These are phyloP conservation scores for Arthrinium phaeospermum DNA, from an alignment of 2,329 filamentous ascomycete species.

Conservation along the genomic window DNA sequence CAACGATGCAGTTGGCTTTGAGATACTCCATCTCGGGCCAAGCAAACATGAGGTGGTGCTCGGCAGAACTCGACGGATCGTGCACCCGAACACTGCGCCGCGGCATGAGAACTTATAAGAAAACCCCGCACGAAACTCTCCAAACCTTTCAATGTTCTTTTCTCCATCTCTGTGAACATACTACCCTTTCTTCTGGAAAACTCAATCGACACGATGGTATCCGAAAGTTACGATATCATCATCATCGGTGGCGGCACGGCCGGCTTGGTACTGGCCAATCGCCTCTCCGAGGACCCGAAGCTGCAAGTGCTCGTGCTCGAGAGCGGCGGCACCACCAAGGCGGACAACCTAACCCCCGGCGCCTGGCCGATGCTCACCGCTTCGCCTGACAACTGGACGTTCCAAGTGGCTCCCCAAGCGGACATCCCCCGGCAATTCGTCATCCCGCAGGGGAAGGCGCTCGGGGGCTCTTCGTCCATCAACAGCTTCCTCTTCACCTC, in stretches of 20 bases:
- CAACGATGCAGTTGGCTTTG: too few species aligned
- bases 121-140: too few species aligned
- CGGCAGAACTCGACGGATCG: too few species aligned
- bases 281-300: constrained; percentile 24
- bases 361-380: constrained; percentile 20
- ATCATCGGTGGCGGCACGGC: constrained; percentile 26
- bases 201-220: background rate
- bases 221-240: constrained; percentile 23
- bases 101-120: too few species aligned
- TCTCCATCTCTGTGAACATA: too few species aligned
- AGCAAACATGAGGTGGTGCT: too few species aligned
- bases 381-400: constrained; percentile 12
- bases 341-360: background rate
- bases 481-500: constrained; percentile 38
- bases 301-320: constrained; percentile 22
- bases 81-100: too few species aligned
- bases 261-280: constrained; percentile 26
- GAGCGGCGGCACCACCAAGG: constrained; percentile 11
- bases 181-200: too few species aligned
- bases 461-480: constrained; percentile 24
- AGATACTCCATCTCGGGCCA: too few species aligned
- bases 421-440: constrained; percentile 11
- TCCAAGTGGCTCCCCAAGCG: constrained; percentile 7
- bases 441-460: constrained; percentile 15
- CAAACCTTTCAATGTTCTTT: too few species aligned